phyloP scores from a whole-genome alignment of 2,329 filamentous ascomycete genomes.

The Colletotrichum tabaci region DNA sequence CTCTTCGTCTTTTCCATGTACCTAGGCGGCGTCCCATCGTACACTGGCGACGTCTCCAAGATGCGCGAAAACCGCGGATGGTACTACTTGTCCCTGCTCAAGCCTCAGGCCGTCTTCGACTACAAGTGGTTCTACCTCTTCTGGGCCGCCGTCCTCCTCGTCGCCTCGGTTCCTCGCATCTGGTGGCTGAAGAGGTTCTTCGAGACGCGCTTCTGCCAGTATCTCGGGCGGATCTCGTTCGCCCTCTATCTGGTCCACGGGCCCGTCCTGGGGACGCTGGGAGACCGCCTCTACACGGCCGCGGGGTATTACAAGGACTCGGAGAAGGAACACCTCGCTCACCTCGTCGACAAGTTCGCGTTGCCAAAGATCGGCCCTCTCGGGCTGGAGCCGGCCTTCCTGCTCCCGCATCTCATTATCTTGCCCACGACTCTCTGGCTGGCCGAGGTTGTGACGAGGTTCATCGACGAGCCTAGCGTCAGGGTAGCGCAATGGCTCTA shows the following conservation, averaged over 20 bases:
- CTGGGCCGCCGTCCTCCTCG: conserved; percentile 53
- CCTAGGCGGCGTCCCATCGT: conserved; percentile 50
- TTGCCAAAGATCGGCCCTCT: conserved; percentile 69
- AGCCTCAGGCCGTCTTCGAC: conserved; percentile 76
- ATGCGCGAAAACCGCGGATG: conserved; percentile 38
- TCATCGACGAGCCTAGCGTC: conserved; percentile 74
- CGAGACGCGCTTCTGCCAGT: conserved; percentile 65
- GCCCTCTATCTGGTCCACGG: conserved; percentile 74
- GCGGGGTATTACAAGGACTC: conserved; percentile 68
- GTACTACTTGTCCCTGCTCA: conserved; percentile 58
- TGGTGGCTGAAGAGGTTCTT: conserved; percentile 63
- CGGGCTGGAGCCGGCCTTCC: conserved; percentile 73
- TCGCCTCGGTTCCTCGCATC: conserved; percentile 54
- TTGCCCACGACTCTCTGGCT: conserved; percentile 72
- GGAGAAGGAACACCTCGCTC: conserved; percentile 65
- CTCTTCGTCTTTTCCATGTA: conserved; percentile 52
- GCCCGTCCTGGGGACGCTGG: conserved; percentile 63
- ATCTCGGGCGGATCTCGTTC: conserved; percentile 73
- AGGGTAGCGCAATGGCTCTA: conserved; percentile 72
- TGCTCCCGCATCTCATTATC: conserved; percentile 72
- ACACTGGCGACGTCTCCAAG: conserved; percentile 20
- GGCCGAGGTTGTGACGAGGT: conserved; percentile 69
- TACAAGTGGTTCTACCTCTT: conserved; percentile 59
- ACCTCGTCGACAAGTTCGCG: conserved; percentile 71
- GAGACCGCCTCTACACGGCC: conserved; percentile 74